Evolutionary conservation across 2,329 filamentous ascomycete species (phyloP), one percentile per base, ranked within the genome.

Genomic region (Davidsoniella virescens): DNA sequence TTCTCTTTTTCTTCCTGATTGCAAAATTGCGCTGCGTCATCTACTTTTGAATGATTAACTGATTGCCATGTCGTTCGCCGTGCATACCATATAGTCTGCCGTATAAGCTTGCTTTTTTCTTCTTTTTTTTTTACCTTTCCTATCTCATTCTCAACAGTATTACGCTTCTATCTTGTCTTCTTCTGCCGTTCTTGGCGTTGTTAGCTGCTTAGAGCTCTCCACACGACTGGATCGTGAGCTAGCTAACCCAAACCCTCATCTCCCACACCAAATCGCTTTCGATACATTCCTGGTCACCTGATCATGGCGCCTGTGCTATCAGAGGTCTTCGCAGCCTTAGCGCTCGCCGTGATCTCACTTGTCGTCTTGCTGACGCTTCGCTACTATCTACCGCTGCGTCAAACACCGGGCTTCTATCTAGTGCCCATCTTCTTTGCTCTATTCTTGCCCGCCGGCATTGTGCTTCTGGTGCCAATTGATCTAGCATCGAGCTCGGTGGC

Each of bases 351-450:
- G 56, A 84, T 94, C 57, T 87, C 82, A 56, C 63, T 82, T 54
- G 69, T 83, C 54, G 87, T 92, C 53, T 75, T 98, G 41, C 71
- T 95, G 18, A 80, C 96, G 55, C 72, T 95, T 53, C 83, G 92
- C 60, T 80, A 87, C 68, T 98, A 88, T 66, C 76, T 98, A 8
- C 90, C 90, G 2, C 73, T 98, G 33, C 87, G 92, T 57, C 80
- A 82, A 5, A 96, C 92, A 1, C 90, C 92, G 1, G 85, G 82
- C 53, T 95, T 93, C 65, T 80, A 96, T 47, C 74, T 87, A 47
- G 75, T 95, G 1, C 90, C 92, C 36, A 87, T 98, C 55, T 98
- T 98, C 68, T 83, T 98, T 57, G 87, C 90, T n/a, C 75, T 98
- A 57, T 88, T 86, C 61, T 77, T 98, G 5, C 93, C 92, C 9